A percentile compares a stretch with the other conserved stretches of the same genome.
phyloP scores from a whole-genome alignment of 2,329 filamentous ascomycete species.

The Tolypocladium ovalisporum region DNA sequence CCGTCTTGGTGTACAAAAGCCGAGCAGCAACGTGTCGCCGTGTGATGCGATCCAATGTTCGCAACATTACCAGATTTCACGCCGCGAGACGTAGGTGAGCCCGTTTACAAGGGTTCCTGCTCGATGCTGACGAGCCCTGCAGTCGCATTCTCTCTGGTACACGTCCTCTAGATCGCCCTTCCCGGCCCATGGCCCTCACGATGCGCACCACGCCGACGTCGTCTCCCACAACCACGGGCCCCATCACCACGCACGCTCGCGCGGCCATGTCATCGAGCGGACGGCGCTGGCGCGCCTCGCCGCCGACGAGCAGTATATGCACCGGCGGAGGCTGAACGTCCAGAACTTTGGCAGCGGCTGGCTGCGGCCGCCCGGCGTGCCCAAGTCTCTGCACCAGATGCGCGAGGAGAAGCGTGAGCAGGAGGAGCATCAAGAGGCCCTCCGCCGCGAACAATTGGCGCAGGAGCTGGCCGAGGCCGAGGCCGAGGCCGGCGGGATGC shows the following conservation, averaged over 20 bases:
- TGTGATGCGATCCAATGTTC: conserved; percentile 34
- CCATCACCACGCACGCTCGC: conserved; percentile 22
- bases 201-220: conserved; percentile 18
- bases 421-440: conserved; percentile 69
- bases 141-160: conserved; percentile 70
- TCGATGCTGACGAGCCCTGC: conserved; percentile 1
- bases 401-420: conserved; percentile 83
- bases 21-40: not conserved
- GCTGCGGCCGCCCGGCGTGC: conserved; percentile 79
- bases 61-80: conserved; percentile 55
- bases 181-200: conserved; percentile 21
- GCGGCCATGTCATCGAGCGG: conserved; percentile 38
- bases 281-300: conserved; percentile 58
- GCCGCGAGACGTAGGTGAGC: conserved; percentile 52
- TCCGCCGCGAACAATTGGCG: conserved; percentile 58
- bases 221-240: conserved; percentile 16
- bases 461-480: conserved; percentile 67
- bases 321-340: conserved; percentile 69
- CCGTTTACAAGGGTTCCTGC: not conserved
- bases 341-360: conserved; percentile 80
- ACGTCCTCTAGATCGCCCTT: conserved; percentile 47
- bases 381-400: conserved; percentile 83
- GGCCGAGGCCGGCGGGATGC: conserved; percentile 34
- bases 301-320: conserved; percentile 66
- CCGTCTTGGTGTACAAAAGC: not conserved